Base-by-base conservation (phyloP, 2,329 filamentous ascomycete species). In the Botrytis tulipae region DNA sequence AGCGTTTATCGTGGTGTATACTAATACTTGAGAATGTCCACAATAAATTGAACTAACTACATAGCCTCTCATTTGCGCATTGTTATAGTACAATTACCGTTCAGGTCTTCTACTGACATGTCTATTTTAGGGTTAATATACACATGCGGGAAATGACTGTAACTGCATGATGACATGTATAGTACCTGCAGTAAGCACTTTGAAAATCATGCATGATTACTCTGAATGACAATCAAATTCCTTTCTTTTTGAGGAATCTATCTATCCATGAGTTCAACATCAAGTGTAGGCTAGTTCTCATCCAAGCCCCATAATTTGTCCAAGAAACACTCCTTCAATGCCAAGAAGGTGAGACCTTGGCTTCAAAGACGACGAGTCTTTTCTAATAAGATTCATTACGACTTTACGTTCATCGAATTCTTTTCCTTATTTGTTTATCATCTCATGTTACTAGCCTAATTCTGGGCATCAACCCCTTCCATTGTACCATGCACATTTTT, bases 151-250 rank as follows among this genome's bases (percentile, higher is more conserved):
- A 37, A 40, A 32, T 51, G 16, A 51, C 22, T 40, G 20, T 67
- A 46, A n/a, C 40, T 70, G 54, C 40, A 70, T 70, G 29, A 46
- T 46, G 29, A 70, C 54, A 32, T 62, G 29, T 62, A 18, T 29
- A 70, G 20, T 61, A 61, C 22, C n/a, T 70, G 68, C 40, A 70
- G 29, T 70, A 35, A 70, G 68, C 68, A 70, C 54, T 70, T 46
- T 25, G 4, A 54, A 63, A 25, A 18, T 37, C 4, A 37, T 37
- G 22, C 44, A 37, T 46, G 14, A 46, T 9, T 29, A 37, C 32
- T n/a, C 25, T 40, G 65, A 9, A 22, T 48, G 51, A 18, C 7
- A 29, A 57, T 57, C 6, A n/a, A 7, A 42, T 63, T 63, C 40
- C 37, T 18, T 63, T 22, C 14, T 20, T 40, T 68, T 29, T 20